Evolutionary conservation across 1,284 basidiomycete genomes (phyloP).

Genomic region (Trametes polyzona): DNA sequence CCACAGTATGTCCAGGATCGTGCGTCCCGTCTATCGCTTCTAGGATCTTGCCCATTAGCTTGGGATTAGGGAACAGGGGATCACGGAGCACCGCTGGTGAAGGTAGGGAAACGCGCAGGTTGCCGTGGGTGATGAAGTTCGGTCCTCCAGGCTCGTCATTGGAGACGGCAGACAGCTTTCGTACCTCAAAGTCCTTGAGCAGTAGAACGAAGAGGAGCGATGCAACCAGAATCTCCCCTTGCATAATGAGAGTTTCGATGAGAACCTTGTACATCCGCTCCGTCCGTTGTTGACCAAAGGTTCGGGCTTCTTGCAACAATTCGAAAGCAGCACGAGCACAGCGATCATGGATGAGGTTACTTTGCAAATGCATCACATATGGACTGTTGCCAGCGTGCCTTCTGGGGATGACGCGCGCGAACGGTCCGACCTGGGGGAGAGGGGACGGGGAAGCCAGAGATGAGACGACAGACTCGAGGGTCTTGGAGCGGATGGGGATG

Average conservation of each 20-base stretch:
- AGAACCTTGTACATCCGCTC: slow-evolving; percentile 62
- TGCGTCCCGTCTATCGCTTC: slow-evolving; percentile 11
- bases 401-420: slow-evolving; percentile 13
- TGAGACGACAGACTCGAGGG: slow-evolving; percentile 51
- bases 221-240: slow-evolving; percentile 76
- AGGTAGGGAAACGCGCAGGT: slow-evolving; percentile 5
- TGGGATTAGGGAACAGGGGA: slow-evolving; percentile 19
- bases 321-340: slow-evolving; percentile 54
- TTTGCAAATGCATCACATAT: slow-evolving; percentile 29
- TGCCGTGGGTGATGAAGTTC: slow-evolving; percentile 8
- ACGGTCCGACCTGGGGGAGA: slow-evolving; percentile 19
- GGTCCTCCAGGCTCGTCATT: slow-evolving; percentile 1
- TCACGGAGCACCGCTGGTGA: neutral
- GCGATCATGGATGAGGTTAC: slow-evolving; percentile 36
- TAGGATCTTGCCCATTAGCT: slow-evolving; percentile 24
- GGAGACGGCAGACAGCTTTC: slow-evolving; percentile 14
- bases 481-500: slow-evolving; percentile 48
- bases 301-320: slow-evolving; percentile 57
- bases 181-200: slow-evolving; percentile 63
- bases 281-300: slow-evolving; percentile 56
- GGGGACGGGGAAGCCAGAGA: slow-evolving; percentile 34
- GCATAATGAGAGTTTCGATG: slow-evolving; percentile 66
- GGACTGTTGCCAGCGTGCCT: slow-evolving; percentile 8
- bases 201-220: slow-evolving; percentile 69
- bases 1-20: neutral